Conservation (phyloP, 1,139 yeast genomes). For the Blastobotrys buckinghamii region DNA sequence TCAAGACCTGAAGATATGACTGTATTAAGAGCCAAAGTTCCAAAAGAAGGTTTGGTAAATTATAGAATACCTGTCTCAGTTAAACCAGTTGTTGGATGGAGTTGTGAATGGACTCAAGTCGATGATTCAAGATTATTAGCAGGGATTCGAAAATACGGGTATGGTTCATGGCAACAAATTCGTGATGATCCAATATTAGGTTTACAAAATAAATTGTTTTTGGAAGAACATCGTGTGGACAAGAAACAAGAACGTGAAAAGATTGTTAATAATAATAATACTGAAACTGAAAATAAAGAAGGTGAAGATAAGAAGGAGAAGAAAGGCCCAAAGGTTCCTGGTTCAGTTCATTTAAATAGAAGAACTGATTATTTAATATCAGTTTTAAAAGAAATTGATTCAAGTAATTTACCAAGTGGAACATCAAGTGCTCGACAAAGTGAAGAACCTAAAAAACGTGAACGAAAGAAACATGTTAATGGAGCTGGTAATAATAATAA, state of each 20-base stretch:
- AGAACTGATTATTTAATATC: slow-evolving; percentile 81
- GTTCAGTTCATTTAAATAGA: slow-evolving; percentile 89
- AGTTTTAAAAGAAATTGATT: slow-evolving; percentile 53
- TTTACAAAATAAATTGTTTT: slow-evolving; percentile 73
- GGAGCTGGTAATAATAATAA: slow-evolving; percentile 1
- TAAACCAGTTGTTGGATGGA: slow-evolving; percentile 87
- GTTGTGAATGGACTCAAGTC: slow-evolving; percentile 71
- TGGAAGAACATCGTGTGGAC: slow-evolving; percentile 40
- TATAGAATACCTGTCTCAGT: slow-evolving; percentile 58
- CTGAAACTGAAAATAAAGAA: background rate
- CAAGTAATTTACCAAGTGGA: slow-evolving; percentile 29
- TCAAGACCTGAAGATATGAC: slow-evolving; percentile 81
- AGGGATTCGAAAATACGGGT: slow-evolving; percentile 90
- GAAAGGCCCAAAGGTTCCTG: slow-evolving; percentile 65
- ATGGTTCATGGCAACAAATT: slow-evolving; percentile 91
- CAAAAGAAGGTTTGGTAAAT: slow-evolving; percentile 48
- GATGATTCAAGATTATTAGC: slow-evolving; percentile 85
- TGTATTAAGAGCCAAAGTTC: slow-evolving; percentile 53
- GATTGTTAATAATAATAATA: background rate
- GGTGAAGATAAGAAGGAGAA: background rate
- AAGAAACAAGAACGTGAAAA: slow-evolving; percentile 37
- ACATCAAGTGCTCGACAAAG: slow-evolving; percentile 14
- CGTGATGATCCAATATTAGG: slow-evolving; percentile 93
- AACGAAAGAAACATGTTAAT: background rate
- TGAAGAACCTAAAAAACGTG: slow-evolving; percentile 7